A percentile compares a stretch with the other conserved stretches of the same genome.
Evolutionary conservation across 768 basidiomycete species (phyloP).

Genomic region (Boletellus ananas): DNA sequence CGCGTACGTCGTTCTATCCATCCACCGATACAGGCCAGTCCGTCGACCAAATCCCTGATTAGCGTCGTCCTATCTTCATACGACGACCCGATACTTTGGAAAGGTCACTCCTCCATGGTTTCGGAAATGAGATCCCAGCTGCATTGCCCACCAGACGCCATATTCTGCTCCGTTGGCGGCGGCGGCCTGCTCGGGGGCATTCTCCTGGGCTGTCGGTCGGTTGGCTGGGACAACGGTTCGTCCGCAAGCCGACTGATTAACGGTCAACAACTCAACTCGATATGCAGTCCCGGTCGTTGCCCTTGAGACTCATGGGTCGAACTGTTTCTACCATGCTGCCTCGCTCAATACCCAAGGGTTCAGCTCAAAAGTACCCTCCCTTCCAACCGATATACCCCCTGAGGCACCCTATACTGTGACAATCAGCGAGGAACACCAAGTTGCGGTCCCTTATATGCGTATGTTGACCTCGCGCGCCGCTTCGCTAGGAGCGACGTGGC

Average conservation of each 20-base stretch:
- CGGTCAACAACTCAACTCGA: background rate
- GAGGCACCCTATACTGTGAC: slow-evolving; percentile 39
- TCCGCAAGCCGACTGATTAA: background rate
- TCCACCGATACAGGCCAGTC: background rate
- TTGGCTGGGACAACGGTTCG: slow-evolving; percentile 70
- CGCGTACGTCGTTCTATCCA: slow-evolving; percentile 42
- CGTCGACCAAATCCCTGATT: background rate
- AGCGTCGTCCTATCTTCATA: slow-evolving; percentile 73
- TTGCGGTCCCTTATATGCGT: slow-evolving; percentile 56
- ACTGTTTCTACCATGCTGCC: slow-evolving; percentile 71
- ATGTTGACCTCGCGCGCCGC: slow-evolving; percentile 61
- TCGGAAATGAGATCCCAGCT: slow-evolving; percentile 58
- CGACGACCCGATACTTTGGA: slow-evolving; percentile 66
- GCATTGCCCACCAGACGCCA: slow-evolving; percentile 54
- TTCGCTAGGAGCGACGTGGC: slow-evolving; percentile 68
- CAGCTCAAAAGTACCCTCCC: slow-evolving; percentile 30
- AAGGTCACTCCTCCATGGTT: slow-evolving; percentile 75
- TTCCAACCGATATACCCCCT: slow-evolving; percentile 26
- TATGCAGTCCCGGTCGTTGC: slow-evolving; percentile 61
- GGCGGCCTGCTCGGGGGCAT: slow-evolving; percentile 69
- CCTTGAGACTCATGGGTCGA: slow-evolving; percentile 67
- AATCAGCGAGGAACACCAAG: slow-evolving; percentile 39
- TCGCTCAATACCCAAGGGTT: slow-evolving; percentile 46
- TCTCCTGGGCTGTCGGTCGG: slow-evolving; percentile 57
- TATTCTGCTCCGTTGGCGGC: slow-evolving; percentile 78